Conservation (phyloP, 495 filamentous ascomycete species). For the Podospora fimiseda region DNA sequence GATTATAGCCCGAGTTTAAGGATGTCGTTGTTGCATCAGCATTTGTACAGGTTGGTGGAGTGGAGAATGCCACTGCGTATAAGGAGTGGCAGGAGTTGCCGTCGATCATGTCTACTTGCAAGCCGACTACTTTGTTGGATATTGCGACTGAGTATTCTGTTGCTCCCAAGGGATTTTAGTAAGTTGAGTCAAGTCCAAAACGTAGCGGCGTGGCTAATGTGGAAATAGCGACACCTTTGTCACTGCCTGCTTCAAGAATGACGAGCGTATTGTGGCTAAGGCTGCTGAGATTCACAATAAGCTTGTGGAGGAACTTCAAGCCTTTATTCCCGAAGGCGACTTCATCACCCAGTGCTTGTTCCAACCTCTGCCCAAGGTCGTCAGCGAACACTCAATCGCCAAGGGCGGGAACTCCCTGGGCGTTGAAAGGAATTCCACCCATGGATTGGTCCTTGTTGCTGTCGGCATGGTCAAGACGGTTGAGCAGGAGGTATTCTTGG, state of each 20-base stretch:
- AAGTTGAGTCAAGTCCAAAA: neutral
- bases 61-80: neutral
- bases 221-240: slow-evolving; percentile 21
- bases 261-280: slow-evolving; percentile 19
- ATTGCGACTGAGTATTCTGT: neutral
- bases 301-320: slow-evolving; percentile 15
- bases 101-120: neutral
- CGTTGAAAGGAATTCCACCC: slow-evolving; percentile 31
- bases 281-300: slow-evolving; percentile 17
- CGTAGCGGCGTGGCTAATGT: neutral
- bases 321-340: slow-evolving; percentile 17
- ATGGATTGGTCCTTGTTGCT: slow-evolving; percentile 17
- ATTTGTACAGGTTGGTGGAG: neutral
- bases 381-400: slow-evolving; percentile 32
- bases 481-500: slow-evolving; percentile 17
- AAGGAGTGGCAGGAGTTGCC: neutral
- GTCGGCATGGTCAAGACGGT: slow-evolving; percentile 12
- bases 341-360: slow-evolving; percentile 40
- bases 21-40: neutral
- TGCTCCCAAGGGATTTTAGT: neutral
- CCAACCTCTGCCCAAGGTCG: slow-evolving; percentile 40
- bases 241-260: slow-evolving; percentile 23
- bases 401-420: slow-evolving; percentile 51
- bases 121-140: neutral
- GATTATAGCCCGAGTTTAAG: neutral